phyloP scores from a whole-genome alignment of 1,284 basidiomycete species.

The Ganoderma meredithae region DNA sequence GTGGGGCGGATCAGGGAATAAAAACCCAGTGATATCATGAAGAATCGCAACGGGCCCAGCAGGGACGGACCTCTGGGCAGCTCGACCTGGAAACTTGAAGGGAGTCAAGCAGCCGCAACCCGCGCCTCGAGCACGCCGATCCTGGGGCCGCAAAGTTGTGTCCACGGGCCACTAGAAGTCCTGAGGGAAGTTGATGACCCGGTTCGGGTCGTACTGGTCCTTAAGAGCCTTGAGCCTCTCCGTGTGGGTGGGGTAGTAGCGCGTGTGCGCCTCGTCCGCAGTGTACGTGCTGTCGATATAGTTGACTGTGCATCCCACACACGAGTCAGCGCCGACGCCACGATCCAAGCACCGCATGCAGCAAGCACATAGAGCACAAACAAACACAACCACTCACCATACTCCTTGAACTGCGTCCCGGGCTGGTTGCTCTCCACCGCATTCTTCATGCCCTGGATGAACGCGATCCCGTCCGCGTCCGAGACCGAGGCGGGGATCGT shows the following conservation, averaged over 20 bases:
- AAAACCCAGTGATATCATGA: too few relatives aligned
- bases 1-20: too few relatives aligned
- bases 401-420: slow-evolving; percentile 18
- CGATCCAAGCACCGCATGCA: too few relatives aligned
- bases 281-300: slow-evolving; percentile 26
- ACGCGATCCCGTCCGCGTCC: slow-evolving; percentile 17
- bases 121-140: not conserved
- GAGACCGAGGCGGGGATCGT: slow-evolving; percentile 14
- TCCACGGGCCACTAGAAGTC: slow-evolving; percentile 11
- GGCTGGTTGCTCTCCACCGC: slow-evolving; percentile 16
- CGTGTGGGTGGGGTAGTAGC: slow-evolving; percentile 21
- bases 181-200: slow-evolving; percentile 19
- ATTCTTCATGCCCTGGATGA: slow-evolving; percentile 22
- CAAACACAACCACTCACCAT: slow-evolving; percentile 10
- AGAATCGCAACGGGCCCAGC: too few relatives aligned
- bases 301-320: slow-evolving; percentile 2
- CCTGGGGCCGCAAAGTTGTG: not conserved
- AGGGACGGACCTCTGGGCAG: too few relatives aligned
- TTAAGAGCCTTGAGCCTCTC: slow-evolving; percentile 16
- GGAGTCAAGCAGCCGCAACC: too few relatives aligned
- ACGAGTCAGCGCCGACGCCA: not conserved
- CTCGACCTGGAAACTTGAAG: too few relatives aligned
- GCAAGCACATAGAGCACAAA: too few relatives aligned
- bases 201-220: slow-evolving; percentile 23
- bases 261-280: slow-evolving; percentile 16